phyloP scores from a whole-genome alignment of 768 basidiomycete genomes.

The Trametes cinnabarina region DNA sequence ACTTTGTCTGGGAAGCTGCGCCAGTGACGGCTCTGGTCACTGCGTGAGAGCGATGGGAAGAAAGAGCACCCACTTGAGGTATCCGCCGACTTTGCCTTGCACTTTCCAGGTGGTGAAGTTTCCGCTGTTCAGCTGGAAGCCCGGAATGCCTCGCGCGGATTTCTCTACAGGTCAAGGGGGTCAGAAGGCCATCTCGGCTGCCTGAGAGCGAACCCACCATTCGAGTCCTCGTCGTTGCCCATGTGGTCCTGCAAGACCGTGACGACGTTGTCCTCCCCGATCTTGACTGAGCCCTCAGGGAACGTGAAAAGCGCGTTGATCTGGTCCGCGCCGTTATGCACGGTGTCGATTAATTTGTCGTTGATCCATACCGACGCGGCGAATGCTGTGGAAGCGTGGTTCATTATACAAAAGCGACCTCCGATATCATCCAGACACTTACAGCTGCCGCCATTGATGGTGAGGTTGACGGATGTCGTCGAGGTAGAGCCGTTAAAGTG shows the following conservation, averaged over 20 bases:
- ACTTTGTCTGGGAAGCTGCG: constrained; percentile 68
- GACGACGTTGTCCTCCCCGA: constrained; percentile 66
- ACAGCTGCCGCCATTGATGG: constrained; percentile 82
- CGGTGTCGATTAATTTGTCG: constrained; percentile 64
- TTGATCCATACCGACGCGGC: constrained; percentile 85
- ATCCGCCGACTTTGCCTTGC: constrained; percentile 46
- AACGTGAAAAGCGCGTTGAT: constrained; percentile 67
- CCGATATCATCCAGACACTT: too few relatives aligned
- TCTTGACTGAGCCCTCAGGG: constrained; percentile 50
- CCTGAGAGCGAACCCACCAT: constrained; percentile 6
- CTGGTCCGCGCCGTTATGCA: constrained; percentile 59
- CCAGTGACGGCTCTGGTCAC: background rate
- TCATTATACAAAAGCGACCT: too few relatives aligned
- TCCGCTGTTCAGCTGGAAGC: constrained; percentile 66
- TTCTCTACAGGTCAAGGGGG: constrained; percentile 38
- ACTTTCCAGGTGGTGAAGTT: constrained; percentile 43
- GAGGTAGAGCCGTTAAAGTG: constrained; percentile 65
- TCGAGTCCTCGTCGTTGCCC: constrained; percentile 63
- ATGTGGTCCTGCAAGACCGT: constrained; percentile 70
- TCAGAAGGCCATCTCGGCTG: background rate
- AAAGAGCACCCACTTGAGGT: constrained; percentile 32
- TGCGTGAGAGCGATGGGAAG: background rate
- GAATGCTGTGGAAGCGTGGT: constrained; percentile 47
- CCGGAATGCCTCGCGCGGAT: constrained; percentile 75
- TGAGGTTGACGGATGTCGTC: constrained; percentile 66